Percentiles rank a stretch among this genome's conserved stretches.
Evolutionary conservation across 164 flowering plant genomes (phyloP).

Genomic region (Cinnamomum micranthum): DNA sequence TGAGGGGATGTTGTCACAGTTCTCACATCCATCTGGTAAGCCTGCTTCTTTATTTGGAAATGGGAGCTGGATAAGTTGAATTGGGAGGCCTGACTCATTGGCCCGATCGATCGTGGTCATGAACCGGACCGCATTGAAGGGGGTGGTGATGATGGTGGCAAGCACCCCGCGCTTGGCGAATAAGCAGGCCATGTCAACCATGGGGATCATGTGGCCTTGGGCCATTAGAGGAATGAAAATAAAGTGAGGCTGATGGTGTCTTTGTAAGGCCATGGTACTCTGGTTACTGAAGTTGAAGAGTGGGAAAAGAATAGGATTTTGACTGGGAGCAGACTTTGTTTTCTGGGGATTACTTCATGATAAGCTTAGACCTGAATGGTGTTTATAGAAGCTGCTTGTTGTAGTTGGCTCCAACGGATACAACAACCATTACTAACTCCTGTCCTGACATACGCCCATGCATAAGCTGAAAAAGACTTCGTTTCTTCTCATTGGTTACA

Average conservation of each 20-base stretch:
- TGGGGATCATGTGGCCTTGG: constrained; percentile 30
- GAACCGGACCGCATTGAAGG: constrained; percentile 32
- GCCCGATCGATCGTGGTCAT: constrained; percentile 14
- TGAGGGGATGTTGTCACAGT: constrained; percentile 33
- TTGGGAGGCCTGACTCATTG: constrained; percentile 16
- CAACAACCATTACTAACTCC: background rate
- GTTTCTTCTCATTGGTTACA: background rate
- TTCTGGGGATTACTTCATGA: no score
- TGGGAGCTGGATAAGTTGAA: constrained; percentile 20
- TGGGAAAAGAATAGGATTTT: background rate
- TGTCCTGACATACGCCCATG: background rate
- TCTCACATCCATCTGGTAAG: constrained; percentile 52
- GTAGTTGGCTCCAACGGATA: background rate
- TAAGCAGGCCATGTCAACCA: constrained; percentile 56
- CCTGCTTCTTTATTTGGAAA: constrained; percentile 40
- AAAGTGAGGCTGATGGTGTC: constrained; percentile 16
- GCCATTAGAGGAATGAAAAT: constrained; percentile 26
- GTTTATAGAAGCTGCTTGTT: background rate
- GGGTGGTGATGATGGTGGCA: constrained; percentile 50
- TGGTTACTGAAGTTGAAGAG: background rate
- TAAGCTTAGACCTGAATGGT: background rate
- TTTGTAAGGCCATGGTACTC: constrained; percentile 8
- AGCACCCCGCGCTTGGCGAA: constrained; percentile 30
- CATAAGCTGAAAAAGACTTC: background rate
- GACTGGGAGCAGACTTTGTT: background rate